Base-by-base conservation (phyloP, 73 alveolate species). In the Stentor coeruleus region DNA sequence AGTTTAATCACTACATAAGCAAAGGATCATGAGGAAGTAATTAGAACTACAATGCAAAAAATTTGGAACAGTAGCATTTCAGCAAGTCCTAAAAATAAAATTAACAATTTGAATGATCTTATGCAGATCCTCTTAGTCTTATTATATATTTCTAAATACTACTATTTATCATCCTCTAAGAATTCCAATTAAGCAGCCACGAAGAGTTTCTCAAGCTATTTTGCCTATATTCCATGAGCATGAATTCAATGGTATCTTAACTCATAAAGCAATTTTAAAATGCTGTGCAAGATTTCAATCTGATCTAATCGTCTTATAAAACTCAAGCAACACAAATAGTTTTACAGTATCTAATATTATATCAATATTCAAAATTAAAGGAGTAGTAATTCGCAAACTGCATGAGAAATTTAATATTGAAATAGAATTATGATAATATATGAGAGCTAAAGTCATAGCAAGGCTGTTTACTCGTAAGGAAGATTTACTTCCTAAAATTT, bases 311-410 rank as follows among this genome's bases (percentile, higher is more conserved):
- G 91, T 83, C 89, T 93, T 58, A 91, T 93, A 6, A 85, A 93
- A 97, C 84, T 99, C 99, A 59, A 90, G 85, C 89, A 94, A 88
- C 82, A 92, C 95, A 88, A 86, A 94, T 42, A 93, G 91, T 91
- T 88, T 97, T 82, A 97, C 99, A 31, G 94, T 92, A 88, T 84
- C 96, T 86, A 97, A 96, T 86, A 85, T 96, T 49, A 98, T 96
- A 35, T 94, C 95, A 77, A 90, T 97, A 59, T 95, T 97, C 81
- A 85, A 97, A 1, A 86, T 31, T 66, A 40, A 66, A 49, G 66
- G 66, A 20, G 66, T 11, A 49, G 66, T 49, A 6, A 49, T 49
- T 49, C 20, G 66, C 6, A 49, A 49, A 49, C 66, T 49, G 6
- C 20, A 49, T 20, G 20, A 49, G 6, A 20, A 49, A 20, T 49